Conservation (phyloP, 495 filamentous ascomycete genomes). For the Aspergillus asperescens region DNA sequence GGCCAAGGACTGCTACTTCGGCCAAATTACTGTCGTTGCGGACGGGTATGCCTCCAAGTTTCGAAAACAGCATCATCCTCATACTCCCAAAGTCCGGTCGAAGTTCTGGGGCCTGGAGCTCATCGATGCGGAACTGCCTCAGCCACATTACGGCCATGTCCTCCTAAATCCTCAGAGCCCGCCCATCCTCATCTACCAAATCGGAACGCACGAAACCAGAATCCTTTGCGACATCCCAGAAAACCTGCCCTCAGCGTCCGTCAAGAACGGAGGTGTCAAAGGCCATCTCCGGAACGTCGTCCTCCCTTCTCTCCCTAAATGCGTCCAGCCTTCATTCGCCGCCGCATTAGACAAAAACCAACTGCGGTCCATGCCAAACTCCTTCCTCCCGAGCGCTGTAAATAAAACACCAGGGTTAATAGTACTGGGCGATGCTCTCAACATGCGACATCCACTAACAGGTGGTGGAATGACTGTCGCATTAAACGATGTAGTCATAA, state of each 20-base stretch:
- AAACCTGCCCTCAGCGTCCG: constrained; percentile 62
- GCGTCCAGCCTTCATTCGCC: constrained; percentile 66
- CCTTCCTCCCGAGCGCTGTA: constrained; percentile 74
- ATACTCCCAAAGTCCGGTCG: constrained; percentile 62
- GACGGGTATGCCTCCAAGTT: constrained; percentile 95
- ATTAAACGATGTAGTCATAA: constrained; percentile 76
- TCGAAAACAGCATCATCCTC: constrained; percentile 70
- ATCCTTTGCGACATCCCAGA: constrained; percentile 88
- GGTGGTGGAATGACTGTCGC: constrained; percentile 96
- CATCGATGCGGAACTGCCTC: constrained; percentile 74
- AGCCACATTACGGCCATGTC: constrained; percentile 75
- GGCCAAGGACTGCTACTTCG: constrained; percentile 73
- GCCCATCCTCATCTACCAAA: constrained; percentile 93
- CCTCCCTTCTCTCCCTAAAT: constrained; percentile 68
- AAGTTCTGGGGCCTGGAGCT: constrained; percentile 93
- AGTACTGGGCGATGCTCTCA: constrained; percentile 85
- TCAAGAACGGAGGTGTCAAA: constrained; percentile 72
- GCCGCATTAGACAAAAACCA: constrained; percentile 69
- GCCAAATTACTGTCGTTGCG: constrained; percentile 75
- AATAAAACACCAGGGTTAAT: constrained; percentile 68
- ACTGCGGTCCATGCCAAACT: constrained; percentile 85
- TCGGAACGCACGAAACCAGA: constrained; percentile 89
- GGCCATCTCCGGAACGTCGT: constrained; percentile 72
- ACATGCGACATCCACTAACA: constrained; percentile 94
- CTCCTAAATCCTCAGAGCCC: constrained; percentile 62